Conservation (phyloP, 202 grass and related monocot genomes). For the Panicum virgatum region DNA sequence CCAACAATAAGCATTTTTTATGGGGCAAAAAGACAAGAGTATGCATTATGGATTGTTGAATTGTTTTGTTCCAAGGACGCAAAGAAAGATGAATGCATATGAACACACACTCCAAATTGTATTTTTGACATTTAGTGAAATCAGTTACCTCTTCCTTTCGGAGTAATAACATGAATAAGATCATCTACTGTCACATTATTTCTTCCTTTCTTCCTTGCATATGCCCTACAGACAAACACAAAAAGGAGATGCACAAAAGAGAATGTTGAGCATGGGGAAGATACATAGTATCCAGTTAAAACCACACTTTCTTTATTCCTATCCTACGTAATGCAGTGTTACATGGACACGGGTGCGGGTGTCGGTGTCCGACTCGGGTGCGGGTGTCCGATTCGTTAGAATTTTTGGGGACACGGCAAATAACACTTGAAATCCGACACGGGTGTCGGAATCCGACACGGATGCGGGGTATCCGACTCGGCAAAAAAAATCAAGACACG, state of each 20-base stretch:
- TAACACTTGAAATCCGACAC: no score
- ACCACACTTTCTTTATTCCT: background rate
- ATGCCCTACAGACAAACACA: constrained; percentile 56
- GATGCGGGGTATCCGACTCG: no score
- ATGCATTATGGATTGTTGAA: background rate
- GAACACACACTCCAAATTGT: no score
- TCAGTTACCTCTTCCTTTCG: constrained; percentile 79
- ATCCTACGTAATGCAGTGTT: no score
- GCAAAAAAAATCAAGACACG: no score
- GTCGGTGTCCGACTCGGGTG: no score
- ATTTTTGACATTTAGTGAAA: background rate
- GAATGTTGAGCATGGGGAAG: background rate
- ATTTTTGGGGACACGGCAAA: no score
- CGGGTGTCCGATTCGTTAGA: no score
- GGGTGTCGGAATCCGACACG: no score
- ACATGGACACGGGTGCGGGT: no score
- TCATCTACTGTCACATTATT: constrained; percentile 96
- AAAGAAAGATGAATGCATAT: background rate
- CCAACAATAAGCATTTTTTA: background rate
- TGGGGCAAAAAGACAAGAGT: background rate
- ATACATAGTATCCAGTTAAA: background rate
- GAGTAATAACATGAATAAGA: constrained; percentile 96
- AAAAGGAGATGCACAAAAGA: background rate
- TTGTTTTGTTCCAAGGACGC: background rate
- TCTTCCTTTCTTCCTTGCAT: constrained; percentile 97